Evolutionary conservation across 495 filamentous ascomycete species (phyloP), one percentile per base, ranked within the genome.

Genomic region (Talaromyces adpressus): DNA sequence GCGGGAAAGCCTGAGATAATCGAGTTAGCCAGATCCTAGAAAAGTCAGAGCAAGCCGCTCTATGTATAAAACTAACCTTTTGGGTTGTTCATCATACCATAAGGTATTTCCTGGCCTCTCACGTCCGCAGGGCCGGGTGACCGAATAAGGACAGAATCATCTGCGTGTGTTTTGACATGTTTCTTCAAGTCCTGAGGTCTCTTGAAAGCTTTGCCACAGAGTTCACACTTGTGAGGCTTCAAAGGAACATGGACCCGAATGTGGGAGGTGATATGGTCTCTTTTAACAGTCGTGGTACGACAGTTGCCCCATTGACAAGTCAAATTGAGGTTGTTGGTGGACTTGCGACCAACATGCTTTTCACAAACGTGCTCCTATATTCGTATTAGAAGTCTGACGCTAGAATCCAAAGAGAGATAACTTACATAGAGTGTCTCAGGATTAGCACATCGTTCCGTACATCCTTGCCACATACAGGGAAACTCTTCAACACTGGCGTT

Each of bases 81-180:
- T n/a, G 71, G 69, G 61, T 73, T 73, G 51, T 69, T 73, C 11
- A 59, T 39, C 41, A 64, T 59, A 9, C 80, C 78, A 68, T 84
- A 87, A 77, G 86, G 83, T 66, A 79, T 73, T 61, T 81, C 78
- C 0, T 76, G 77, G 49, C 76, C 75, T 65, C 67, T 76, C 60
- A 77, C 78, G 30, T 84, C 85, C 60, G 88, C 85, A 72, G 85
- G 83, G 57, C 90, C 87, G 27, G 90, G 90, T 22, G 89, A 90
- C 58, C 90, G 85, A 65, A 91, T 83, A 62, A 96, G 82, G 57
- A 96, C 91, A 49, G 92, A 95, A 76, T 99, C 94, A 72, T 99
- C 94, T 63, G 94, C 94, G 75, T 99, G 94, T n/a, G 95, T 98
- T 85, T 98, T 98, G 73, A 98, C 93, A 75, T 99, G 95, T 80